Evolutionary conservation across 2,329 filamentous ascomycete species (phyloP).

Genomic region (Zymoseptoria pseudotritici): DNA sequence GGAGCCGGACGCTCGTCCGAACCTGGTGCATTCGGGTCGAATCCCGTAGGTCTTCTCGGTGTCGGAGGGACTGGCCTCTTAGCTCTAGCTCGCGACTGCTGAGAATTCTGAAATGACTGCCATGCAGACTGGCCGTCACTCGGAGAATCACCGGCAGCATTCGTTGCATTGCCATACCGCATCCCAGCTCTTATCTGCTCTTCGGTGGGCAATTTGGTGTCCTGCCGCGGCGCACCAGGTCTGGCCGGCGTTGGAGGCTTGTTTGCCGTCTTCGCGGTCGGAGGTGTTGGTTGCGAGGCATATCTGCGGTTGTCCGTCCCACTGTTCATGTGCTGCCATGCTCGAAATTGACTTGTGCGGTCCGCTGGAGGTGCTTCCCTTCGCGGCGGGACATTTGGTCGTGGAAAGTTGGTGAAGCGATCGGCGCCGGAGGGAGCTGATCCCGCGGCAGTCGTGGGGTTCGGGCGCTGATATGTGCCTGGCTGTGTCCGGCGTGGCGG

Average conservation of each 20-base stretch:
- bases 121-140: slow-evolving; percentile 31
- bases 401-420: slow-evolving; percentile 39
- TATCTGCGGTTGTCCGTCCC: slow-evolving; percentile 8
- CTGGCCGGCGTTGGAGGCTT: slow-evolving; percentile 5
- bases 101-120: slow-evolving; percentile 25
- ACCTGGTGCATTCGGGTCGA: slow-evolving; percentile 51
- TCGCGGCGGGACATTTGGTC: slow-evolving; percentile 21
- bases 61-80: slow-evolving; percentile 26
- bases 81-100: slow-evolving; percentile 32
- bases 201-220: slow-evolving; percentile 30
- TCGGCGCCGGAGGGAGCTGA: slow-evolving; percentile 34
- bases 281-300: slow-evolving; percentile 16
- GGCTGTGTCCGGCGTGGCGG: slow-evolving; percentile 39
- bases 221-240: slow-evolving; percentile 20
- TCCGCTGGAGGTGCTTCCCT: slow-evolving; percentile 33
- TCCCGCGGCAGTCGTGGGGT: slow-evolving; percentile 13
- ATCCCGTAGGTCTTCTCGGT: slow-evolving; percentile 47
- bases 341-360: slow-evolving; percentile 39
- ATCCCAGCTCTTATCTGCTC: slow-evolving; percentile 32
- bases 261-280: slow-evolving; percentile 17
- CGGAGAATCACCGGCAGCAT: slow-evolving; percentile 8
- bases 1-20: slow-evolving; percentile 52
- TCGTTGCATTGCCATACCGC: slow-evolving; percentile 23
- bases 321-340: slow-evolving; percentile 45
- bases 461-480: slow-evolving; percentile 28